A percentile compares a stretch with the other conserved stretches of the same genome.
Conservation (phyloP, 768 basidiomycete species). For the Calocybe cyanea region DNA sequence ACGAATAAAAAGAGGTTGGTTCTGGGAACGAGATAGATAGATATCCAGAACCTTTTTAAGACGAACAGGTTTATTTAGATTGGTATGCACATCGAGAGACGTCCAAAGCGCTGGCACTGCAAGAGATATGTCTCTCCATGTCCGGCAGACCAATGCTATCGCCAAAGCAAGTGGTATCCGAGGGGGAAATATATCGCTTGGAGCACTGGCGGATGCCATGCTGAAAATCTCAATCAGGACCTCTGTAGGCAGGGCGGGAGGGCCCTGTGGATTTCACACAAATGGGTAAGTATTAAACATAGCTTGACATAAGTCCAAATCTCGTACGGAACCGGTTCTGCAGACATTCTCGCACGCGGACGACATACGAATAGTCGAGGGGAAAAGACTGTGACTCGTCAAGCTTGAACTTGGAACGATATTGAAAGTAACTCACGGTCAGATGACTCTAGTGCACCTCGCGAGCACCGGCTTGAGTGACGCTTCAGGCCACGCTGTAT, state of each 20-base stretch:
- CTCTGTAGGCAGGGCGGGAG: constrained; percentile 4
- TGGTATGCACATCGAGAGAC: not conserved
- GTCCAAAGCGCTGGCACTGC: not conserved
- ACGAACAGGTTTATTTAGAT: not conserved
- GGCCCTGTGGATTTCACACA: no score
- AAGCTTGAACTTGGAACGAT: no score
- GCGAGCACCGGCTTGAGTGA: no score
- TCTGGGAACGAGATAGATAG: constrained; percentile 1
- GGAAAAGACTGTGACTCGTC: no score
- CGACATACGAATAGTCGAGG: no score
- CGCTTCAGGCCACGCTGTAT: no score
- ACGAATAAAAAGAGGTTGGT: not conserved
- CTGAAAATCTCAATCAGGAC: constrained; percentile 1
- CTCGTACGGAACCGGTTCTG: no score
- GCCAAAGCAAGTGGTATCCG: not conserved
- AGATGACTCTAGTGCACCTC: no score
- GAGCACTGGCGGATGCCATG: not conserved
- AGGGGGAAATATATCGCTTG: not conserved
- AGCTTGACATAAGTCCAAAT: no score
- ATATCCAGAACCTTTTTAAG: not conserved
- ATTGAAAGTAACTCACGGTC: no score
- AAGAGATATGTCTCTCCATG: constrained; percentile 1
- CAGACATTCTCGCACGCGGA: no score
- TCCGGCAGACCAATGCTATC: constrained; percentile 1
- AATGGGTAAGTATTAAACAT: no score